Conservation (phyloP, 2,329 filamentous ascomycete genomes). For the Cadophora sp. region DNA sequence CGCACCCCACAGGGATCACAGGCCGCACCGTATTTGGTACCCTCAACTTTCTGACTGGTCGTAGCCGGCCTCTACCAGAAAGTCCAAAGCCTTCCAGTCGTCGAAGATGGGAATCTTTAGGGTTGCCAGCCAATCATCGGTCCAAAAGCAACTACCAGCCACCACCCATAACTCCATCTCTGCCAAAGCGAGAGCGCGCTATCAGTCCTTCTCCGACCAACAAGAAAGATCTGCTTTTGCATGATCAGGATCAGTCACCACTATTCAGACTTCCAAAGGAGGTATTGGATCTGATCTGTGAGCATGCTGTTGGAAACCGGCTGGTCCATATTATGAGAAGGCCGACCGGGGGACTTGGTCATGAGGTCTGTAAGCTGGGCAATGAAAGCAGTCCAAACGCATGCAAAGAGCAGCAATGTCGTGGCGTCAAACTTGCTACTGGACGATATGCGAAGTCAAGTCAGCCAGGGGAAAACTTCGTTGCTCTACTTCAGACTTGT, state of each 20-base stretch:
- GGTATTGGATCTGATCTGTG: constrained; percentile 29
- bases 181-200: constrained; percentile 19
- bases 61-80: constrained; percentile 3
- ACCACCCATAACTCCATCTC: constrained; percentile 16
- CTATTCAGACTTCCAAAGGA: constrained; percentile 26
- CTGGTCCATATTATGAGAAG: constrained; percentile 33
- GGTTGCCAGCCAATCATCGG: not conserved
- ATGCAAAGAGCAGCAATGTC: constrained; percentile 27
- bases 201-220: constrained; percentile 23
- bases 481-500: constrained; percentile 35
- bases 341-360: constrained; percentile 17
- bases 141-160: constrained; percentile 24
- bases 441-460: constrained; percentile 20
- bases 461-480: constrained; percentile 16
- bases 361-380: constrained; percentile 24
- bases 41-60: constrained; percentile 19
- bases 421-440: constrained; percentile 32
- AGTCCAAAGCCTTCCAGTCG: not conserved
- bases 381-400: constrained; percentile 6
- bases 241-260: constrained; percentile 26
- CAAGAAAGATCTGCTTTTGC: not conserved
- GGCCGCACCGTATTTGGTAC: constrained; percentile 4
- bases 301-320: constrained; percentile 28
- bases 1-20: constrained; percentile 8
- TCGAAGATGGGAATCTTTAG: constrained; percentile 5